Conservation (phyloP, 2,329 filamentous ascomycete species). For the Cladosporium austrohemisphaericum region DNA sequence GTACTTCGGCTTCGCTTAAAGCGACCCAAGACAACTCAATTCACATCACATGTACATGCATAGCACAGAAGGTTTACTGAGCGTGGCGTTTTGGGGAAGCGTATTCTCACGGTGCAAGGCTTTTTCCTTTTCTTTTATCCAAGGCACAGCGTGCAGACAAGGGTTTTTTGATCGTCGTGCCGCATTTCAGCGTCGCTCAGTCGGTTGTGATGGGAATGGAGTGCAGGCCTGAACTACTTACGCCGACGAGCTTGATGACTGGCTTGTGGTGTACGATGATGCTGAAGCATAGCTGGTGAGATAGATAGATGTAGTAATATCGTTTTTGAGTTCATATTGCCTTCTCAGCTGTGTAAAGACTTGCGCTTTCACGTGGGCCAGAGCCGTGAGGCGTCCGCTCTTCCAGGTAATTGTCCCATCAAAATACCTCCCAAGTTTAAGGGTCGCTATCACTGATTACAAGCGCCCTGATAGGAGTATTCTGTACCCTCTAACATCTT, state of each 20-base stretch:
- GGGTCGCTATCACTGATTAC: background rate
- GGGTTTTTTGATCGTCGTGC: background rate
- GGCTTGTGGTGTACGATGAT: background rate
- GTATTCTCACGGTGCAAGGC: background rate
- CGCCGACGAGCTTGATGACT: background rate
- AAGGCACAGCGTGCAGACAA: no score
- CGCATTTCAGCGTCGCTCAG: constrained; percentile 1
- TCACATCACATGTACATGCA: constrained; percentile 11
- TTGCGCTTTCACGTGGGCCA: no score
- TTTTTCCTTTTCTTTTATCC: background rate
- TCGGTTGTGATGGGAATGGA: constrained; percentile 13
- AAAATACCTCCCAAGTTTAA: background rate
- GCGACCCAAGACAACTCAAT: background rate
- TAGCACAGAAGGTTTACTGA: constrained; percentile 10
- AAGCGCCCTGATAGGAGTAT: background rate
- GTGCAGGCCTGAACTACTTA: constrained; percentile 20
- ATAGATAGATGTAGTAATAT: constrained; percentile 15
- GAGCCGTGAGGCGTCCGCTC: no score
- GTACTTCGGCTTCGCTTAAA: constrained; percentile 91
- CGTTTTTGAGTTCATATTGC: no score
- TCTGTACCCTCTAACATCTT: constrained; percentile 3
- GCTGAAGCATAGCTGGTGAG: background rate
- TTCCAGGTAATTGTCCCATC: no score
- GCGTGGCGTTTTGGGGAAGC: constrained; percentile 11
- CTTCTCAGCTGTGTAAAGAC: no score